Percentiles rank a stretch among this genome's conserved stretches.
phyloP scores from a whole-genome alignment of 495 filamentous ascomycete species.

The Penicillium lividum region DNA sequence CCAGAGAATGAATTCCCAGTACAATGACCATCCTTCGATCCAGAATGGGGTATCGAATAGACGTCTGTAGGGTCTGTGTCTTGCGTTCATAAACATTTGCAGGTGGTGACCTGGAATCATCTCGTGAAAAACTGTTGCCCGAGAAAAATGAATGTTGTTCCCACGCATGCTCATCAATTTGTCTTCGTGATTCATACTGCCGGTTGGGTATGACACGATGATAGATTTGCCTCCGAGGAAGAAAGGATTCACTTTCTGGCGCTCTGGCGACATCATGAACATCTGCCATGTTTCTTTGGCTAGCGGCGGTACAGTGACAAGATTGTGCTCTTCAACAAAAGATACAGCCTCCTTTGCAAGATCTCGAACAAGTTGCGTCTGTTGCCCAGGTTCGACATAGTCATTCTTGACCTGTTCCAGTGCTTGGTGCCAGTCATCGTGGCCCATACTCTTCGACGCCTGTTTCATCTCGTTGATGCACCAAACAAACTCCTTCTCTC shows the following conservation, averaged over 20 bases:
- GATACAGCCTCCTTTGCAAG: constrained; percentile 21
- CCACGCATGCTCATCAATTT: constrained; percentile 57
- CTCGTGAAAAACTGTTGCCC: constrained; percentile 56
- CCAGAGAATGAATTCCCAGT: constrained; percentile 50
- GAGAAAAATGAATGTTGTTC: constrained; percentile 53
- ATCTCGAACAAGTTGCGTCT: constrained; percentile 46
- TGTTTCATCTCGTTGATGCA: constrained; percentile 29
- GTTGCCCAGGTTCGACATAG: constrained; percentile 49
- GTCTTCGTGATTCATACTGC: constrained; percentile 46
- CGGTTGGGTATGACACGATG: constrained; percentile 52
- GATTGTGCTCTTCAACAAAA: constrained; percentile 37
- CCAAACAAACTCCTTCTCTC: constrained; percentile 27
- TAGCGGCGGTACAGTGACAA: constrained; percentile 52
- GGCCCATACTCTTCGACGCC: constrained; percentile 24
- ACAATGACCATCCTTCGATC: constrained; percentile 56
- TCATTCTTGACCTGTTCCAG: constrained; percentile 54
- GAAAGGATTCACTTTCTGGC: constrained; percentile 53
- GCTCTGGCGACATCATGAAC: constrained; percentile 51
- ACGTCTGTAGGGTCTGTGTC: constrained; percentile 44
- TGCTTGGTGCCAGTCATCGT: constrained; percentile 44
- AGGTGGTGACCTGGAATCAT: constrained; percentile 57
- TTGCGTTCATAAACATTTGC: constrained; percentile 44
- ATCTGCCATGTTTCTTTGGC: constrained; percentile 52
- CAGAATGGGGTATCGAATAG: constrained; percentile 54
- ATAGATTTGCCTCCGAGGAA: constrained; percentile 52